phyloP scores from a whole-genome alignment of 2,329 filamentous ascomycete species.

The Aspergillus sp. region DNA sequence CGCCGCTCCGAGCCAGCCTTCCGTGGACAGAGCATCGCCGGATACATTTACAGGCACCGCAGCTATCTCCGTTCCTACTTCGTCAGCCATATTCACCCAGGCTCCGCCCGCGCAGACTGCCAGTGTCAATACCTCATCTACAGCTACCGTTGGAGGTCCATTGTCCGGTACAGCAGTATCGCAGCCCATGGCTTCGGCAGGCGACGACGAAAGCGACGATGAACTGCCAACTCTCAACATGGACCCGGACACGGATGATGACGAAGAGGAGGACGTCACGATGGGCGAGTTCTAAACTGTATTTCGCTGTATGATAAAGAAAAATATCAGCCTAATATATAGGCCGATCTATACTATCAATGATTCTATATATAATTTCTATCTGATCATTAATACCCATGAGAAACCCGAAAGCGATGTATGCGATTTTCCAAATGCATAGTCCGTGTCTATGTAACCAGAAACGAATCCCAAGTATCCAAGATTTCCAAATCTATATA shows the following conservation, averaged over 20 bases:
- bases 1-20: conserved; percentile 5
- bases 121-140: conserved; percentile 5
- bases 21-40: conserved; percentile 14
- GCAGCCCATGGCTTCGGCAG: conserved; percentile 7
- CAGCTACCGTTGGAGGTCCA: conserved; percentile 1
- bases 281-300: conserved; percentile 6
- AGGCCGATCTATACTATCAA: background rate
- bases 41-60: conserved; percentile 18
- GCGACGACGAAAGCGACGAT: conserved; percentile 46
- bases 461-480: too few species aligned
- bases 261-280: conserved; percentile 39
- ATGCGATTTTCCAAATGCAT: background rate
- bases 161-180: conserved; percentile 1
- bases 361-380: background rate
- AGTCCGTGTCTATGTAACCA: too few species aligned
- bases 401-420: background rate
- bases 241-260: conserved; percentile 48
- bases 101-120: conserved; percentile 9
- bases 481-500: background rate
- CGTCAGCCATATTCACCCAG: conserved; percentile 5
- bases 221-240: conserved; percentile 51
- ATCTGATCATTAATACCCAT: background rate
- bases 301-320: background rate
- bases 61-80: conserved; percentile 11
- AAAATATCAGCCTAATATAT: background rate